These are phyloP conservation scores for Cyclotella atomus DNA, from an alignment of 108 stramenopile genomes.

Conservation along the genomic window DNA sequence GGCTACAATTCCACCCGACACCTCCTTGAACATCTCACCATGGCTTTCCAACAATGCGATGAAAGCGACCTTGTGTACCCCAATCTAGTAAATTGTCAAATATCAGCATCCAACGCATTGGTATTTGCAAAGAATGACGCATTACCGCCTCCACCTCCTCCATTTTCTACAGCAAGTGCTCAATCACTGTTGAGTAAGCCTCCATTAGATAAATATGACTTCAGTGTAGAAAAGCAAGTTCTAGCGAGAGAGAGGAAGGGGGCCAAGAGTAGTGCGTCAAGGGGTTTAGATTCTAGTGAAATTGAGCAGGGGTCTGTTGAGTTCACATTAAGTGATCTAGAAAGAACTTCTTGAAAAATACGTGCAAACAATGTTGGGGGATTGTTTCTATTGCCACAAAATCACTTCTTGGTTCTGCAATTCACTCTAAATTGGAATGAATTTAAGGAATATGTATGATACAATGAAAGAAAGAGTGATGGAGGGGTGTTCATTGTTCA, in stretches of 20 bases:
- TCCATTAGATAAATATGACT: not conserved
- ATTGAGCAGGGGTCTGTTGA: slow-evolving; percentile 1
- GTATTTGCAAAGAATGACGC: not conserved
- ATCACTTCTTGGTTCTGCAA: too few species aligned
- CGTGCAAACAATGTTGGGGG: not conserved
- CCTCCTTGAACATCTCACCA: not conserved
- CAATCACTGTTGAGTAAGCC: not conserved
- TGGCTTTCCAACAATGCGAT: slow-evolving; percentile 6
- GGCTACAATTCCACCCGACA: not conserved
- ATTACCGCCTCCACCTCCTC: too few species aligned
- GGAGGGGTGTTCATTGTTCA: too few species aligned
- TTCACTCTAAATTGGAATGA: too few species aligned
- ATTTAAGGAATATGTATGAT: too few species aligned
- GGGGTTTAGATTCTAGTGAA: not conserved
- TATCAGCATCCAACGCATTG: not conserved
- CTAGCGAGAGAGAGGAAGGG: not conserved
- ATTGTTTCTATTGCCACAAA: not conserved
- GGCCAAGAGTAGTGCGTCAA: not conserved
- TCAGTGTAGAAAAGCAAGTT: slow-evolving; percentile 1
- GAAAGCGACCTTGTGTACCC: slow-evolving; percentile 12
- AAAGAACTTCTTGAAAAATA: not conserved
- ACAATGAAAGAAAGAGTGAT: too few species aligned
- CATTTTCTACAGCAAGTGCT: not conserved
- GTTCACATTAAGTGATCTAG: slow-evolving; percentile 4
- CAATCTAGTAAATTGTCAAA: slow-evolving; percentile 4